Evolutionary conservation across 805 yeast genomes (phyloP).

Genomic region (Ogataea salicorniae): DNA sequence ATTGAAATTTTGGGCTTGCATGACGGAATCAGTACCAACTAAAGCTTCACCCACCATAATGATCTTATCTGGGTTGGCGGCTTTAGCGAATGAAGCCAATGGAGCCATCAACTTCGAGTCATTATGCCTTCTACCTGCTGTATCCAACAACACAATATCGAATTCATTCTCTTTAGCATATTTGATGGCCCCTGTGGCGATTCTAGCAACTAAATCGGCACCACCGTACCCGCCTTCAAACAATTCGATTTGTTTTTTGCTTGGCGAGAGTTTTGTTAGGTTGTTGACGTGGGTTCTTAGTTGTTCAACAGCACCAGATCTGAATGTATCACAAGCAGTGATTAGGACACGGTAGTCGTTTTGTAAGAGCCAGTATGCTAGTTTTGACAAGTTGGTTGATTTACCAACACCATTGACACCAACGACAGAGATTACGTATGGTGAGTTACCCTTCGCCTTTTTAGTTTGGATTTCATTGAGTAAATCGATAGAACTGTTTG

Average conservation of each 20-base stretch:
- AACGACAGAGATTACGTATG: slow-evolving; percentile 94
- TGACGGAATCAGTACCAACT: slow-evolving; percentile 95
- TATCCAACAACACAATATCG: slow-evolving; percentile 89
- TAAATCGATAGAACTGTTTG: slow-evolving; percentile 84
- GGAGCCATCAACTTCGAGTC: slow-evolving; percentile 96
- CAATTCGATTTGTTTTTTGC: slow-evolving; percentile 51
- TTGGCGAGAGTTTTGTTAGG: slow-evolving; percentile 59
- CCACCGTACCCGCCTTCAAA: slow-evolving; percentile 97
- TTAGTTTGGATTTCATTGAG: slow-evolving; percentile 68
- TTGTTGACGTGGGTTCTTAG: slow-evolving; percentile 89
- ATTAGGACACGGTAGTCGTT: slow-evolving; percentile 81
- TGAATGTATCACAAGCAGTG: slow-evolving; percentile 96
- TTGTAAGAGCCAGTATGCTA: slow-evolving; percentile 93
- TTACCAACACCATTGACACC: slow-evolving; percentile 99
- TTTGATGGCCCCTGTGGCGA: slow-evolving; percentile 86
- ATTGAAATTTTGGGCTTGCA: slow-evolving; percentile 90
- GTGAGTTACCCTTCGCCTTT: slow-evolving; percentile 38
- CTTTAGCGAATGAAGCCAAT: slow-evolving; percentile 87
- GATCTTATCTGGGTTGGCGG: slow-evolving; percentile 92
- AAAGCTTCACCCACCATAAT: slow-evolving; percentile 98
- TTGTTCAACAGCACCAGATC: slow-evolving; percentile 99
- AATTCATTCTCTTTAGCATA: slow-evolving; percentile 64
- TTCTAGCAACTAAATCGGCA: slow-evolving; percentile 87
- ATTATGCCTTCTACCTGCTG: slow-evolving; percentile 96
- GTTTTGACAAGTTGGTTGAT: slow-evolving; percentile 88